Evolutionary conservation across 164 flowering plant genomes (phyloP).

Genomic region (Brasenia schreberi): DNA sequence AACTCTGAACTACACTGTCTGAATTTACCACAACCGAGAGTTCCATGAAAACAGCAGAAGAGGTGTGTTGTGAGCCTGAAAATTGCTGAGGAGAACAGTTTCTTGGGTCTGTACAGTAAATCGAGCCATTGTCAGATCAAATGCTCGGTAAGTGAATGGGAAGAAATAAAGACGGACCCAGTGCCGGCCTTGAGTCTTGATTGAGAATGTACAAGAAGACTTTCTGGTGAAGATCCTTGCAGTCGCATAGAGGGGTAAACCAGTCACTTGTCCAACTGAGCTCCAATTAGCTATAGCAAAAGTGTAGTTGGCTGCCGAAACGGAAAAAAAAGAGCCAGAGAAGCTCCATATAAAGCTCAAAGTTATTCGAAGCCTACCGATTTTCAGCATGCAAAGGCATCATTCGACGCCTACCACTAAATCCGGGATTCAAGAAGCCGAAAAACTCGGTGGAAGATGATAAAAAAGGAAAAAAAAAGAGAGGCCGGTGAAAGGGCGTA

Average conservation of each 20-base stretch:
- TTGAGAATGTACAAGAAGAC: conserved; percentile 33
- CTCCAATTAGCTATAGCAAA: conserved; percentile 19
- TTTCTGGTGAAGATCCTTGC: conserved; percentile 40
- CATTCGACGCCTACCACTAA: background rate
- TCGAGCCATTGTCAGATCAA: conserved; percentile 31
- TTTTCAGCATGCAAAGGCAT: background rate
- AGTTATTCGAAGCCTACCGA: background rate
- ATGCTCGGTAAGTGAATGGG: conserved; percentile 29
- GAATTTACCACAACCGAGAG: conserved; percentile 37
- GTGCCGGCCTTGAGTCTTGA: conserved; percentile 43
- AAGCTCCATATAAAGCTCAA: too few relatives aligned
- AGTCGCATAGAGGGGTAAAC: conserved; percentile 30
- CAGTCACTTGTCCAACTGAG: conserved; percentile 4
- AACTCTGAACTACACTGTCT: conserved; percentile 26
- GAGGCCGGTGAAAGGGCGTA: background rate
- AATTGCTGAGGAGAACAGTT: conserved; percentile 37
- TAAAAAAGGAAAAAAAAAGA: background rate
- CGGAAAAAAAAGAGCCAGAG: too few relatives aligned
- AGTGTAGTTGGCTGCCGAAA: conserved; percentile 25
- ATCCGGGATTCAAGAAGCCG: background rate
- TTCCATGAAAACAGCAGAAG: conserved; percentile 31
- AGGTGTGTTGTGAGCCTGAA: conserved; percentile 11
- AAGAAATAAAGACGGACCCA: conserved; percentile 79
- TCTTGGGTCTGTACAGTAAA: conserved; percentile 54
- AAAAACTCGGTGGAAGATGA: background rate